phyloP scores from a whole-genome alignment of 116 monocot species.

The Phalaenopsis hybrid region DNA sequence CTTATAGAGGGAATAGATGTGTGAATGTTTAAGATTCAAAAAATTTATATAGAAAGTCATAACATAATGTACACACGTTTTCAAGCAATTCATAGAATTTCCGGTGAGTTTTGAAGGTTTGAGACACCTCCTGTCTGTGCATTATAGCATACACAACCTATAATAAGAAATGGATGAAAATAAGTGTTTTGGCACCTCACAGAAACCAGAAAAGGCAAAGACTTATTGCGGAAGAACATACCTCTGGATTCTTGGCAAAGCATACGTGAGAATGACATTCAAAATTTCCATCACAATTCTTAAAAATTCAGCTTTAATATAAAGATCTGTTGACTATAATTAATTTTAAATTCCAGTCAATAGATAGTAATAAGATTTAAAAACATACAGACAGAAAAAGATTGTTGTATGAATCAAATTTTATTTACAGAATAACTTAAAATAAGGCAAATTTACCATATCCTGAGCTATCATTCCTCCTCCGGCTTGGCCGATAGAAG shows the following conservation, averaged over 20 bases:
- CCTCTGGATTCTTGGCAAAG: slow-evolving; percentile 92
- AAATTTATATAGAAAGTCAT: not conserved
- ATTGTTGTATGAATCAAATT: not conserved
- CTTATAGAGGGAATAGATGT: too few relatives aligned
- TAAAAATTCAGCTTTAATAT: slow-evolving; percentile 87
- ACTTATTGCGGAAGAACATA: slow-evolving; percentile 12
- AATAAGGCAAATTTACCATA: slow-evolving; percentile 39
- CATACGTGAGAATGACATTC: slow-evolving; percentile 90
- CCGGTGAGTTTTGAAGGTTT: slow-evolving; percentile 90
- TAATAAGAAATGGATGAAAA: slow-evolving; percentile 7
- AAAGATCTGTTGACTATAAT: slow-evolving; percentile 90
- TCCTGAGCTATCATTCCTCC: slow-evolving; percentile 42
- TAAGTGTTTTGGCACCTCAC: slow-evolving; percentile 10
- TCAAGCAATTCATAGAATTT: slow-evolving; percentile 89
- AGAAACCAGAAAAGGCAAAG: not conserved
- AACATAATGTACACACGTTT: slow-evolving; percentile 55
- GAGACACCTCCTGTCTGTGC: slow-evolving; percentile 88
- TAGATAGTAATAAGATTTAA: slow-evolving; percentile 6
- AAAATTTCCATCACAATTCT: slow-evolving; percentile 91
- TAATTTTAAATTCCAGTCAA: slow-evolving; percentile 7
- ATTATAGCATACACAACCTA: slow-evolving; percentile 97
- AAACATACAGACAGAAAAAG: not conserved
- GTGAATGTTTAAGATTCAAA: not conserved
- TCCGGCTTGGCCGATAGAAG: slow-evolving; percentile 37
- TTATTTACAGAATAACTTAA: not conserved